Evolutionary conservation across 2,329 filamentous ascomycete genomes (phyloP).

Genomic region (Fusarium ramigenum): DNA sequence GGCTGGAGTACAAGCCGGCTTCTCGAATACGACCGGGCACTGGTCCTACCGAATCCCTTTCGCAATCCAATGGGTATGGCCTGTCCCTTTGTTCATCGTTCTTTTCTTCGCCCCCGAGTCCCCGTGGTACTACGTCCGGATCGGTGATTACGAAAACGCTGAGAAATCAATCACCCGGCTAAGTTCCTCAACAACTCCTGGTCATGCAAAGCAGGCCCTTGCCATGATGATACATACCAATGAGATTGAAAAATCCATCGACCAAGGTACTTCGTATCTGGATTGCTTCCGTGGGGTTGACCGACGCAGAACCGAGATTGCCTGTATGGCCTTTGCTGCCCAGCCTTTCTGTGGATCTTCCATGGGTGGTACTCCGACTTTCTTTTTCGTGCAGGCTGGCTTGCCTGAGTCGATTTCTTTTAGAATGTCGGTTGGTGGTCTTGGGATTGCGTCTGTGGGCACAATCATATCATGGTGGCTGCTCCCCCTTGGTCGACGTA

Average conservation of each 20-base stretch:
- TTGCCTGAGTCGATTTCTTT: conserved; percentile 26
- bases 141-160: conserved; percentile 43
- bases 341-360: conserved; percentile 54
- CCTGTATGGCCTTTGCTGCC: conserved; percentile 52
- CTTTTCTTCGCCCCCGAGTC: conserved; percentile 47
- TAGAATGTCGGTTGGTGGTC: conserved; percentile 28
- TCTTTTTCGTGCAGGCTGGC: conserved; percentile 58
- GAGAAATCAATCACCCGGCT: conserved; percentile 35
- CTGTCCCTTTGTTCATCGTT: conserved; percentile 42
- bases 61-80: conserved; percentile 52
- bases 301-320: conserved; percentile 56
- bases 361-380: conserved; percentile 56
- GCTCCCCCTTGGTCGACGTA: conserved; percentile 26
- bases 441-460: conserved; percentile 29
- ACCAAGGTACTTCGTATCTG: conserved; percentile 44
- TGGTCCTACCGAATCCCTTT: conserved; percentile 52
- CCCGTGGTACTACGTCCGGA: conserved; percentile 48
- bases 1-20: conserved; percentile 43
- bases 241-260: conserved; percentile 49
- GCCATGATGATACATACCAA: conserved; percentile 69
- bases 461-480: conserved; percentile 31
- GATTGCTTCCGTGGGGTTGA: conserved; percentile 61
- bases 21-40: conserved; percentile 33
- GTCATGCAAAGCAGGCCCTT: conserved; percentile 51
- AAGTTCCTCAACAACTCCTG: conserved; percentile 47